Percentiles rank a stretch among this genome's conserved stretches.
Conservation (phyloP, 2,329 filamentous ascomycete genomes). For the Trichoderma endophyticum region DNA sequence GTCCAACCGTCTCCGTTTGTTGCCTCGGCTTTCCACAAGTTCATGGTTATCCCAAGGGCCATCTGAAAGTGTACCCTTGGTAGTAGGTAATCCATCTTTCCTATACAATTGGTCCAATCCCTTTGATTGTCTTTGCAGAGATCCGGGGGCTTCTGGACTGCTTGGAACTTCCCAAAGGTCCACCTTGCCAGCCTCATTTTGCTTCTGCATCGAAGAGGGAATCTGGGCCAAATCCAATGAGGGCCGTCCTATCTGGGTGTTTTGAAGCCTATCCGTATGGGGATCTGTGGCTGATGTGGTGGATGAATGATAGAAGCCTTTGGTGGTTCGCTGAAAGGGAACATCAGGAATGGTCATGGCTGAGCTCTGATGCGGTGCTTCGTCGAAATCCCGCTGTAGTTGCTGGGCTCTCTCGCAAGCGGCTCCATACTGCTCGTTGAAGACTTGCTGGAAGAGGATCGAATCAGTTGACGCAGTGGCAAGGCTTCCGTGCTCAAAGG, state of each 20-base stretch:
- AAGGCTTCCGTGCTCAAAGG: slow-evolving; percentile 28
- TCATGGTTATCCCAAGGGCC: not conserved
- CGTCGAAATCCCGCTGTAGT: not conserved
- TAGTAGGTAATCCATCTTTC: not conserved
- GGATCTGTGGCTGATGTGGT: slow-evolving; percentile 32
- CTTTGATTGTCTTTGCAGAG: slow-evolving; percentile 1
- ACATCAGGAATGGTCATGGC: slow-evolving; percentile 22
- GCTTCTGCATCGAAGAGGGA: slow-evolving; percentile 26
- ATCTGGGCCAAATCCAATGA: slow-evolving; percentile 33
- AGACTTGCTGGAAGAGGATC: slow-evolving; percentile 46
- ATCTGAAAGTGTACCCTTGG: not conserved
- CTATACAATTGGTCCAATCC: not conserved
- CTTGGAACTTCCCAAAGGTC: slow-evolving; percentile 47
- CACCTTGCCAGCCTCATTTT: not conserved
- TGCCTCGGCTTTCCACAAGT: slow-evolving; percentile 12
- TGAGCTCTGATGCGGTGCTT: slow-evolving; percentile 15
- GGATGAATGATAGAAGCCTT: slow-evolving; percentile 28
- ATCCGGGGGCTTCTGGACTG: slow-evolving; percentile 33
- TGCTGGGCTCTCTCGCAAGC: slow-evolving; percentile 24
- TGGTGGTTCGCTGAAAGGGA: slow-evolving; percentile 29
- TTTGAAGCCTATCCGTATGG: slow-evolving; percentile 13
- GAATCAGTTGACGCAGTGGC: slow-evolving; percentile 45
- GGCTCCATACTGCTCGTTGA: slow-evolving; percentile 44
- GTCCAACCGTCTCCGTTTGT: slow-evolving; percentile 27
- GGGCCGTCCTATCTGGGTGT: slow-evolving; percentile 18